Evolutionary conservation across 2,329 filamentous ascomycete species (phyloP), one percentile per base, ranked within the genome.

Genomic region (Aspergillus bombycis): DNA sequence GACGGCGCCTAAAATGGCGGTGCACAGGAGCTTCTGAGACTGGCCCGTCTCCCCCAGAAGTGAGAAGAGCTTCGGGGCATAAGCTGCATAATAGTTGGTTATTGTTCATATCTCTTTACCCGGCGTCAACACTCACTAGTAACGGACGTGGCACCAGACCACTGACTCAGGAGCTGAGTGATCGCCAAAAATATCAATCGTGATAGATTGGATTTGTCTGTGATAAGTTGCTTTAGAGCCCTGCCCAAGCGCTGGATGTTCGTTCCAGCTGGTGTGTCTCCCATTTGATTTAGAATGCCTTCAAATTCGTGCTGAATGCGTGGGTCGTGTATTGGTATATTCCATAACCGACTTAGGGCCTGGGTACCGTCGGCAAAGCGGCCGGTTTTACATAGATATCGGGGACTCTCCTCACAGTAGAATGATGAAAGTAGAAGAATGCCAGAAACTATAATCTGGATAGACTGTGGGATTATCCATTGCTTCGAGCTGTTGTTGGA

Each of bases 1-100:
- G 67, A 92, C 84, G 48, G 92, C 84, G 45, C 91, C 91, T 61
- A 93, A 92, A 56, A 93, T 87, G 8, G 87, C 89, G 0, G 89
- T 92, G 32, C 90, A 85, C 56, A 92, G 88, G 0, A 93, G 85
- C 62, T 88, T 88, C 74, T 92, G 87, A 41, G 87, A 83, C 57
- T 85, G 83, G 16, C 89, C 90, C 0, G 83, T 85, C 28, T 89
- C 87, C 8, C 91, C 91, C 55, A 93, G 83, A 65, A 93, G 84
- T 4, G 81, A 83, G 74, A 93, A 93, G 64, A 93, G 85, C 64
- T 91, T 85, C 0, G 88, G 87, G 0, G 91, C 90, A 73, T 93
- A 93, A 32, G 63, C 64, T 68, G 36, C n/a, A 19, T n/a, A 5
- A n/a, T 53, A 12, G 48, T 34, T 32, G 11, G 28, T n/a, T 10